Conservation (phyloP, 345 rosid species). For the Boechera stricta region DNA sequence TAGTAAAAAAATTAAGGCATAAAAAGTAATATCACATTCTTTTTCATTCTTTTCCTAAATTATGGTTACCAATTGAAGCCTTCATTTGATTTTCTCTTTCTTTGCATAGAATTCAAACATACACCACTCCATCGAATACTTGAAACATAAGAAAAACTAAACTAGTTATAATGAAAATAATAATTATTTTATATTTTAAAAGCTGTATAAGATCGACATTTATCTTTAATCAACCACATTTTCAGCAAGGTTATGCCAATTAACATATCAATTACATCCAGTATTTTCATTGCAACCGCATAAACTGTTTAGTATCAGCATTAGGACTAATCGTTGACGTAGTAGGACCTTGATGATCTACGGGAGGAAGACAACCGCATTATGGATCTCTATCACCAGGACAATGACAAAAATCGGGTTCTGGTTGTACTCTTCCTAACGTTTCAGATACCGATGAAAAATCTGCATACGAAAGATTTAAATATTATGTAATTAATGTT, state of each 20-base stretch:
- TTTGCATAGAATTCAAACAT: no score
- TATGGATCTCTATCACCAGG: neutral
- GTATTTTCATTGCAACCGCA: neutral
- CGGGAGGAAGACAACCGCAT: neutral
- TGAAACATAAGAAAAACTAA: no score
- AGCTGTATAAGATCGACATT: no score
- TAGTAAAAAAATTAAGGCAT: no score
- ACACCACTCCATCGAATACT: no score
- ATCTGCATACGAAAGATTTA: neutral
- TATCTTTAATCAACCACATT: neutral
- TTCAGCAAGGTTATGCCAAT: neutral
- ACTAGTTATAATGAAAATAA: no score
- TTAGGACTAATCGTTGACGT: neutral
- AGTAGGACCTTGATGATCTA: neutral
- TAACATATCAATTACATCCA: neutral
- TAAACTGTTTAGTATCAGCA: neutral
- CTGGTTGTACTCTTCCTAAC: neutral
- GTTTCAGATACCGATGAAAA: neutral
- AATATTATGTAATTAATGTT: neutral
- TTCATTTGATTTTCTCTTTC: no score
- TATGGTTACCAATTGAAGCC: no score
- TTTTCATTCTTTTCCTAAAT: no score
- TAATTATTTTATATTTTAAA: no score
- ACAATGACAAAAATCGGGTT: neutral
- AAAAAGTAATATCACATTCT: no score